These are phyloP conservation scores for Flaveria brownii DNA, from an alignment of 129 eudicot species.

Conservation along the genomic window DNA sequence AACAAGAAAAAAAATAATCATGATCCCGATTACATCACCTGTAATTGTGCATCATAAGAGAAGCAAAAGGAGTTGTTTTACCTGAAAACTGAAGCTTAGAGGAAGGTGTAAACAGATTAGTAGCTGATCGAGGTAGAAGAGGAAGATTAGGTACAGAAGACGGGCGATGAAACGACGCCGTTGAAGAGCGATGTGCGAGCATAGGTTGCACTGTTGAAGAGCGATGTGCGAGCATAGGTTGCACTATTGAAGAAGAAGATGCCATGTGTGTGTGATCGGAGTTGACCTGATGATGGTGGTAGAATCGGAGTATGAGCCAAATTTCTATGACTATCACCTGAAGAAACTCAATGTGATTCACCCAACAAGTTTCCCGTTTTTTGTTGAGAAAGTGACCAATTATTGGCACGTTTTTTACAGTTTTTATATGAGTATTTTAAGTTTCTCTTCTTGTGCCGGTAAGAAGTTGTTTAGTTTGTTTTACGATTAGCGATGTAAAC, in stretches of 20 bases:
- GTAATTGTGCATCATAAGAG: too few relatives aligned
- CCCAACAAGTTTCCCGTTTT: conserved; percentile 6
- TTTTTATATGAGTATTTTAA: too few relatives aligned
- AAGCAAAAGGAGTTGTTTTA: conserved; percentile 5
- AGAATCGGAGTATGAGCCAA: background rate
- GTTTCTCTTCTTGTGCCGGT: too few relatives aligned
- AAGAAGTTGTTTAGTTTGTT: too few relatives aligned
- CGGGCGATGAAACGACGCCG: conserved; percentile 26
- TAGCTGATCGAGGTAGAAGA: conserved; percentile 21
- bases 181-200: conserved; percentile 12
- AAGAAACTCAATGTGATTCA: conserved; percentile 31
- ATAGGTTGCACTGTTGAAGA: conserved; percentile 26
- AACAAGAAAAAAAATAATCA: background rate
- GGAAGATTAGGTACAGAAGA: conserved; percentile 15
- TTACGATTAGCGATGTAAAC: too few relatives aligned
- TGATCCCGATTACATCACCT: conserved; percentile 7
- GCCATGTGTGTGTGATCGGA: conserved; percentile 25
- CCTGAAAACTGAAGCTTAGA: conserved; percentile 34
- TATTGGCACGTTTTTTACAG: conserved; percentile 22
- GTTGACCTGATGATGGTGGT: conserved; percentile 27
- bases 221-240: conserved; percentile 11
- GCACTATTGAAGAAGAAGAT: conserved; percentile 24
- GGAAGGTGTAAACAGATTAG: conserved; percentile 16
- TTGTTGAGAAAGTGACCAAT: background rate
- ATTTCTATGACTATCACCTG: background rate